phyloP scores from a whole-genome alignment of 1,284 basidiomycete species.

The Puccinia sorghi region DNA sequence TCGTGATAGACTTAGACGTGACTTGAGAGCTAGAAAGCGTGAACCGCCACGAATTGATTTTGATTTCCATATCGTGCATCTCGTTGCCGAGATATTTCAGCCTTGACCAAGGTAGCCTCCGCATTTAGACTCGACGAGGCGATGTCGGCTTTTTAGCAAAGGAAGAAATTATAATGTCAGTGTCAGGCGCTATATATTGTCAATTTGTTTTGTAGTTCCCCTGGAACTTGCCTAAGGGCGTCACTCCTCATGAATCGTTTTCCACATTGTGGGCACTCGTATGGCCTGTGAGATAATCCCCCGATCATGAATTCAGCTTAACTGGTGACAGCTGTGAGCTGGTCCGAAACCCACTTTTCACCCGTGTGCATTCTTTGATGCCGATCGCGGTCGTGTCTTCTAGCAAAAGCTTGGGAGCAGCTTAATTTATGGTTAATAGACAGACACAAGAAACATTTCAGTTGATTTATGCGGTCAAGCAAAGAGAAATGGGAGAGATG shows the following conservation, averaged over 20 bases:
- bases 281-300: constrained; percentile 11
- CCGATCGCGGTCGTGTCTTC: constrained; percentile 44
- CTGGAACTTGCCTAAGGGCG: constrained; percentile 37
- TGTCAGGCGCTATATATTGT: neutral
- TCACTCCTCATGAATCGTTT: constrained; percentile 50
- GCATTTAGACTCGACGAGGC: constrained; percentile 24
- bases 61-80: neutral
- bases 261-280: constrained; percentile 32
- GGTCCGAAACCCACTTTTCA: constrained; percentile 37
- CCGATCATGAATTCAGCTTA: neutral
- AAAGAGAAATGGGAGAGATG: neutral
- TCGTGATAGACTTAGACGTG: neutral
- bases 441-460: neutral
- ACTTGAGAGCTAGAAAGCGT: constrained; percentile 1
- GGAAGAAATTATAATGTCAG: neutral
- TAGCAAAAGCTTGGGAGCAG: constrained; percentile 46
- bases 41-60: neutral
- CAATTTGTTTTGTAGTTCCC: neutral
- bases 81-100: neutral
- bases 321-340: neutral
- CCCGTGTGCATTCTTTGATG: constrained; percentile 49
- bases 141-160: constrained; percentile 24
- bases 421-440: neutral
- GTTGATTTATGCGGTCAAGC: neutral
- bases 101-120: constrained; percentile 19